Evolutionary conservation across 352 stramenopile species (phyloP).

Genomic region (Pythium dissimile): DNA sequence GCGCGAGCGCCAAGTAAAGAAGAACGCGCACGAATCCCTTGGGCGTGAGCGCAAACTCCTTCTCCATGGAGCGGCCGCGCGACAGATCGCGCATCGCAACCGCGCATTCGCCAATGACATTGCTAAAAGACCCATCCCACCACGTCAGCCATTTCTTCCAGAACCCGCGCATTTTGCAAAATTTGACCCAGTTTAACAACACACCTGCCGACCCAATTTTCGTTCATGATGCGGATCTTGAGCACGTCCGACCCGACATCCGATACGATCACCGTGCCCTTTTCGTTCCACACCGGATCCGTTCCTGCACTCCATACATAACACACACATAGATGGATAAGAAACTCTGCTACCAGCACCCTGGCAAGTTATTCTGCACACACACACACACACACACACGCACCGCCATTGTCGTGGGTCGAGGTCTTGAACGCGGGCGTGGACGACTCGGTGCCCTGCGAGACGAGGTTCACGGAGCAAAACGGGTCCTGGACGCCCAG

Average conservation of each 20-base stretch:
- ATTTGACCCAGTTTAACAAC: too few relatives aligned
- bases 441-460: constrained; percentile 42
- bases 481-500: constrained; percentile 75
- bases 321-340: neutral
- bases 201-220: constrained; percentile 81
- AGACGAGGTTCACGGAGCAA: constrained; percentile 58
- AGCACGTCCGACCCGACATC: constrained; percentile 66
- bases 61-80: constrained; percentile 72
- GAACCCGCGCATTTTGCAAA: too few relatives aligned
- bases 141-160: too few relatives aligned
- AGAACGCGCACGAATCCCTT: constrained; percentile 66
- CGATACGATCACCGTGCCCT: constrained; percentile 63
- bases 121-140: constrained; percentile 30
- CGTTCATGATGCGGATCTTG: constrained; percentile 69
- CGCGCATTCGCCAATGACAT: constrained; percentile 66
- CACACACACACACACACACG: neutral
- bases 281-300: constrained; percentile 71
- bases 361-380: too few relatives aligned
- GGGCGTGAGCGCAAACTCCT: constrained; percentile 69
- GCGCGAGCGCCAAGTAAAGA: constrained; percentile 65
- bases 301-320: constrained; percentile 33
- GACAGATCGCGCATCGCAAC: constrained; percentile 68
- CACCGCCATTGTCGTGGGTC: constrained; percentile 71
- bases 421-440: constrained; percentile 66
- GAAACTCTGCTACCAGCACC: too few relatives aligned